phyloP scores from a whole-genome alignment of 495 filamentous ascomycete genomes.

The Haplographium delicatum region DNA sequence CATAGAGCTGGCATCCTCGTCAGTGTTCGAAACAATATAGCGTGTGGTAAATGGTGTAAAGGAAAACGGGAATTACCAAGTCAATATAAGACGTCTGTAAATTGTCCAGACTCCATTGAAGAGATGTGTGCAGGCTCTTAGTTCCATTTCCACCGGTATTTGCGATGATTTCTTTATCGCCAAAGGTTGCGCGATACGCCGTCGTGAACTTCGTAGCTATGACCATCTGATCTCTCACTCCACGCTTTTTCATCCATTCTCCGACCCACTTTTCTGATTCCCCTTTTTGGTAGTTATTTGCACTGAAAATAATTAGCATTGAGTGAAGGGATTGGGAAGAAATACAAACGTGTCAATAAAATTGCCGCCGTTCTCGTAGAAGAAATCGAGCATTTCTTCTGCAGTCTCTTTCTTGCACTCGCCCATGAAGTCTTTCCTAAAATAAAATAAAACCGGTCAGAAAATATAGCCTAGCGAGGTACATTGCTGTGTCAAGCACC shows the following conservation, averaged over 20 bases:
- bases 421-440: conserved; percentile 43
- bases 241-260: conserved; percentile 59
- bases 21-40: conserved; percentile 7
- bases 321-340: too few species aligned
- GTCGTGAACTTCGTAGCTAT: conserved; percentile 68
- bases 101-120: conserved; percentile 42
- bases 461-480: not conserved
- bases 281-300: conserved; percentile 64
- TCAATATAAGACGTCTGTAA: conserved; percentile 62
- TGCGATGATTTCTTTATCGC: conserved; percentile 38
- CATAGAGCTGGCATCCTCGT: too few species aligned
- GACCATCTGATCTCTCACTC: conserved; percentile 52
- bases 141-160: conserved; percentile 51
- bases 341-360: conserved; percentile 78
- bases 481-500: too few species aligned
- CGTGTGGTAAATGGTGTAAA: not conserved
- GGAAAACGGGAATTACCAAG: conserved; percentile 26
- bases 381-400: conserved; percentile 60
- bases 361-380: conserved; percentile 62
- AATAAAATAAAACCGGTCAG: not conserved
- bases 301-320: too few species aligned
- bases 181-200: conserved; percentile 26
- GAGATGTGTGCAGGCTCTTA: conserved; percentile 1
- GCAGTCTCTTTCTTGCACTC: conserved; percentile 52
- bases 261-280: conserved; percentile 68